Percentiles rank a stretch among this genome's conserved stretches.
These are phyloP conservation scores for Tolypocladium tundrense DNA, from an alignment of 2,329 filamentous ascomycete genomes.

Conservation along the genomic window DNA sequence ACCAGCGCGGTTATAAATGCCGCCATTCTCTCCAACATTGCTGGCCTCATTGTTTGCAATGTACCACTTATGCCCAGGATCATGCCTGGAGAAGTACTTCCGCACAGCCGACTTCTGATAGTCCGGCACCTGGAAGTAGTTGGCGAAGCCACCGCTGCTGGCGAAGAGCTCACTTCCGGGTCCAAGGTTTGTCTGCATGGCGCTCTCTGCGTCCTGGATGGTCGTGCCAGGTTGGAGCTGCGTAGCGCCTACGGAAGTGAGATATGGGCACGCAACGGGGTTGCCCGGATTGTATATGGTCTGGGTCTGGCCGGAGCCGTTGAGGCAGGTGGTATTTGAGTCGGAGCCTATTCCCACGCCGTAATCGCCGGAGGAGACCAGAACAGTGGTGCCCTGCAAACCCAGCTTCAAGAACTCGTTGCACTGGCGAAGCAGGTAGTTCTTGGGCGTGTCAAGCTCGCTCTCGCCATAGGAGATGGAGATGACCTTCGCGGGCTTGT, in stretches of 20 bases:
- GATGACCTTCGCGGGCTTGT: conserved; percentile 27
- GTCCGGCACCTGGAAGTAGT: conserved; percentile 17
- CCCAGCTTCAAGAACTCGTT: conserved; percentile 32
- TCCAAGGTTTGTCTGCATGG: conserved; percentile 5
- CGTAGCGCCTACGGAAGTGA: conserved; percentile 1
- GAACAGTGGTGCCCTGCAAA: conserved; percentile 22
- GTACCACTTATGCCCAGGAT: conserved; percentile 12
- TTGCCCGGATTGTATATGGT: conserved; percentile 4
- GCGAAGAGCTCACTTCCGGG: conserved; percentile 5
- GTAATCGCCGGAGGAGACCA: conserved; percentile 26
- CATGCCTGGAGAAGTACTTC: conserved; percentile 13
- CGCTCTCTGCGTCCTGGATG: conserved; percentile 4
- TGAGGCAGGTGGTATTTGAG: conserved; percentile 1
- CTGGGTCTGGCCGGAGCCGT: conserved; percentile 5
- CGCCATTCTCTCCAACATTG: conserved; percentile 20
- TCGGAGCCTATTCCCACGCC: conserved; percentile 9
- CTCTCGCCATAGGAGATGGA: conserved; percentile 33
- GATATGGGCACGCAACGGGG: conserved; percentile 1
- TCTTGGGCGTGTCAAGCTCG: conserved; percentile 33
- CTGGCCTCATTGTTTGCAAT: conserved; percentile 18
- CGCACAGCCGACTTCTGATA: conserved; percentile 17
- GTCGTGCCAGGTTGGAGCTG: neutral
- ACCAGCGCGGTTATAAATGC: conserved; percentile 22
- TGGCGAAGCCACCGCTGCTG: conserved; percentile 22
- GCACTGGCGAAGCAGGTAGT: conserved; percentile 32